Evolutionary conservation across 2,329 filamentous ascomycete species (phyloP).

Genomic region (Chaetomium sp.): DNA sequence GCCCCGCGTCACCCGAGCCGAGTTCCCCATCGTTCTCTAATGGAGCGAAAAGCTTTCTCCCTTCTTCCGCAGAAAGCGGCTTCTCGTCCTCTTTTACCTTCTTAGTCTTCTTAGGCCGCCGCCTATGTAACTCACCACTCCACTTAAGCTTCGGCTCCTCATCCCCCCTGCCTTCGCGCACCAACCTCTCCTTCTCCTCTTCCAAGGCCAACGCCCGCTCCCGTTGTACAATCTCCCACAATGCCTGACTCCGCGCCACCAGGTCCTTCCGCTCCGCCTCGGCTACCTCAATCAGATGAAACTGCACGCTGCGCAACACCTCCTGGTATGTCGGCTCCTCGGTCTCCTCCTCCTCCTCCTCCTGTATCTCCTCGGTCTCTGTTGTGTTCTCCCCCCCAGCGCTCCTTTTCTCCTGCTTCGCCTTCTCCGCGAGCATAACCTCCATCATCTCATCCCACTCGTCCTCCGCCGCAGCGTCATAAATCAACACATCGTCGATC

Average conservation of each 20-base stretch:
- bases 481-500: too few species aligned
- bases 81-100: not conserved
- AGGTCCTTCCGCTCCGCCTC: slow-evolving; percentile 32
- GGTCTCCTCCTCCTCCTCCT: slow-evolving; percentile 37
- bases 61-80: too few species aligned
- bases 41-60: too few species aligned
- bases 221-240: slow-evolving; percentile 35
- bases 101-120: not conserved
- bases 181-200: slow-evolving; percentile 25
- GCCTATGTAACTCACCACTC: not conserved
- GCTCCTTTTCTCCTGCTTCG: slow-evolving; percentile 34
- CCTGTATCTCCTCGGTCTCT: slow-evolving; percentile 23
- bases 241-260: slow-evolving; percentile 35
- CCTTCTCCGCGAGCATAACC: slow-evolving; percentile 24
- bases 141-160: slow-evolving; percentile 12
- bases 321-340: slow-evolving; percentile 26
- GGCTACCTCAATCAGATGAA: slow-evolving; percentile 13
- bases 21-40: too few species aligned
- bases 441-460: too few species aligned
- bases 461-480: too few species aligned
- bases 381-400: slow-evolving; percentile 32
- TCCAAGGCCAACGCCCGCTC: slow-evolving; percentile 32
- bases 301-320: slow-evolving; percentile 15
- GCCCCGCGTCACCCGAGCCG: too few species aligned
- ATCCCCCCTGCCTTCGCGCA: slow-evolving; percentile 20